Evolutionary conservation across 495 filamentous ascomycete species (phyloP).

Genomic region (Xylaria flabelliformis): DNA sequence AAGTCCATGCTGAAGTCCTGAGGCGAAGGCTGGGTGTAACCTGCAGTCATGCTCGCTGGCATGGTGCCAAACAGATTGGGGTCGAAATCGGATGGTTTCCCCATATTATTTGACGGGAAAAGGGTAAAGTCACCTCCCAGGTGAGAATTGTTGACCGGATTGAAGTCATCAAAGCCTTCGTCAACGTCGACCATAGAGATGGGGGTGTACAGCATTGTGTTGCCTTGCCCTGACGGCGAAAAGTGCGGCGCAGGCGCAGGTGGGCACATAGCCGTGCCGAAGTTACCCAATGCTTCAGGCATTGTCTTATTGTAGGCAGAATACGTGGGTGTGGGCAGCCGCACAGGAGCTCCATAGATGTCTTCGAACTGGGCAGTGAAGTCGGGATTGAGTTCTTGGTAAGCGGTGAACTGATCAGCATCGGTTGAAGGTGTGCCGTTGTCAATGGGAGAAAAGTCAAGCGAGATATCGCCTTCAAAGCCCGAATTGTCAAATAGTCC

Average conservation of each 20-base stretch:
- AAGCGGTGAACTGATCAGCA: conserved; percentile 51
- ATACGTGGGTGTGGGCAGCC: conserved; percentile 47
- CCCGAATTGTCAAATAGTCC: conserved; percentile 35
- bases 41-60: conserved; percentile 45
- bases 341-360: conserved; percentile 59
- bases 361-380: conserved; percentile 60
- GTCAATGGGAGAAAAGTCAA: conserved; percentile 58
- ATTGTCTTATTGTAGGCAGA: conserved; percentile 50
- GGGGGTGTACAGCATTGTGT: conserved; percentile 69
- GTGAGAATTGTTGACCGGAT: conserved; percentile 38
- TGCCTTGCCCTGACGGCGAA: conserved; percentile 67
- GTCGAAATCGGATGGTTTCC: conserved; percentile 35
- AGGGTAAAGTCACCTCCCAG: conserved; percentile 56
- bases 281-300: conserved; percentile 42
- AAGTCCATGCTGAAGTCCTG: conserved; percentile 52
- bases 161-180: conserved; percentile 59
- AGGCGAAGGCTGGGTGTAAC: conserved; percentile 49
- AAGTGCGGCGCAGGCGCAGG: conserved; percentile 57
- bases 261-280: conserved; percentile 42
- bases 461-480: conserved; percentile 51
- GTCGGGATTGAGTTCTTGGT: conserved; percentile 52
- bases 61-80: conserved; percentile 45
- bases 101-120: conserved; percentile 43
- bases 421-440: conserved; percentile 56
- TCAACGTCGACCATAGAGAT: conserved; percentile 54